Base-by-base conservation (phyloP, 345 rosid species). In the Hibiscus tridactylites region DNA sequence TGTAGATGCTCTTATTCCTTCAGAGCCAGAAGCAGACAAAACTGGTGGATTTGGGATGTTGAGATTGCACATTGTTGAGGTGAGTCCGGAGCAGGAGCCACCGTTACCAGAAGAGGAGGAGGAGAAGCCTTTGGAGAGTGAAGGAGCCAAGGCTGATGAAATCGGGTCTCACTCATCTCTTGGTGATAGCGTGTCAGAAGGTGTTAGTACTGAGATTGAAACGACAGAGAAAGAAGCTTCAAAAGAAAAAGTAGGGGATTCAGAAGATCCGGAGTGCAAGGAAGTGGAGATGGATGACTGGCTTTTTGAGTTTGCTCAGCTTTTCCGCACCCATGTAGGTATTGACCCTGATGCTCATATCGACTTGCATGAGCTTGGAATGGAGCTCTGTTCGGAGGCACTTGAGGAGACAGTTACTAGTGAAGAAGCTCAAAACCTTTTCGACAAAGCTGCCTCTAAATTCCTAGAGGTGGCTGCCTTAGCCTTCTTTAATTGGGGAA, bases 401-500 rank as follows among this genome's bases (percentile, higher is more conserved):
- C 84, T 94, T 6, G 99, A 94, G 83, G 99, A 94, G 82, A 85
- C 97, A 2, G 96, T 94, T 17, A 91, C 97, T 2, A 88, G 97
- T 15, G 97, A 90, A 74, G 87, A 87, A 76, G 98, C 98, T 75
- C 98, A 91, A 74, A 79, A 61, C 21, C 90, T 93, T 4, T 93
- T 94, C 19, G 96, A 88, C 46, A 90, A 87, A 83, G 97, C 98
- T 79, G 88, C 98, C 61, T 78, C 88, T 4, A 94, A 94, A 76
- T 94, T 94, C 79, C 97, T 90, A 79, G 98, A 94, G 85, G 98
- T 94, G 49, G 97, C 97, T 73, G 98, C 98, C 10, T 77, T 94
- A 68, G 97, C 99, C 60, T 90, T 86, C 85, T 94, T 94, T 80
- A 94, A 94, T 67, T 94, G 99, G 99, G 99, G 99, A 37, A 94